Percentiles rank a stretch among this genome's conserved stretches.
Evolutionary conservation across 352 stramenopile species (phyloP).

Genomic region (Globisporangium sylvaticum): DNA sequence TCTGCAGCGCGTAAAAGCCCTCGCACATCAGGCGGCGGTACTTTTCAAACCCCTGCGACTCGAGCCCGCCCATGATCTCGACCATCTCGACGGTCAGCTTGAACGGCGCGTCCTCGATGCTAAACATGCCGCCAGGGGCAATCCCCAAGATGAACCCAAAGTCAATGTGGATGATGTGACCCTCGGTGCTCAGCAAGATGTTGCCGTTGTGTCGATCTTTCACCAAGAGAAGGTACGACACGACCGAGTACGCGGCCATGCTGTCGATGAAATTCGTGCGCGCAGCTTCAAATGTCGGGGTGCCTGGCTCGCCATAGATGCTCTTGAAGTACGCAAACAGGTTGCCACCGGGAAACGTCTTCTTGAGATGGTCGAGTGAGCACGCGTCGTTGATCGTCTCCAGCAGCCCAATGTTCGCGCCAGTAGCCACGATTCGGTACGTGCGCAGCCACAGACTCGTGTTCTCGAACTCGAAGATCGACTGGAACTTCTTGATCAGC

Average conservation of each 20-base stretch:
- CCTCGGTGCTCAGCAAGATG: conserved; percentile 95
- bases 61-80: conserved; percentile 92
- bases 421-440: conserved; percentile 95
- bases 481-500: conserved; percentile 93
- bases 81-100: conserved; percentile 98
- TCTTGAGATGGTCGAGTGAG: conserved; percentile 96
- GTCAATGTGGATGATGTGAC: conserved; percentile 98
- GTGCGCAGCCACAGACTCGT: conserved; percentile 91
- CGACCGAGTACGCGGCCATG: conserved; percentile 96
- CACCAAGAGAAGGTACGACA: conserved; percentile 96
- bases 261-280: conserved; percentile 93
- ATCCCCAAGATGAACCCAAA: conserved; percentile 99
- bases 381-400: conserved; percentile 95
- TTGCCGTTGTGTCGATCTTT: conserved; percentile 99
- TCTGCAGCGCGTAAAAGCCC: conserved; percentile 92
- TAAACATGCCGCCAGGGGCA: conserved; percentile 96
- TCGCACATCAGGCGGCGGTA: conserved; percentile 92
- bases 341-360: conserved; percentile 86
- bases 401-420: conserved; percentile 91
- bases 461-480: conserved; percentile 92
- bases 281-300: conserved; percentile 52
- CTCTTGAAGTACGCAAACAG: conserved; percentile 89
- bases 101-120: conserved; percentile 97
- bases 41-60: conserved; percentile 81
- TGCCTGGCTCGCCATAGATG: conserved; percentile 40